phyloP scores from a whole-genome alignment of 306 rosid species.

The Carpinus viminea region DNA sequence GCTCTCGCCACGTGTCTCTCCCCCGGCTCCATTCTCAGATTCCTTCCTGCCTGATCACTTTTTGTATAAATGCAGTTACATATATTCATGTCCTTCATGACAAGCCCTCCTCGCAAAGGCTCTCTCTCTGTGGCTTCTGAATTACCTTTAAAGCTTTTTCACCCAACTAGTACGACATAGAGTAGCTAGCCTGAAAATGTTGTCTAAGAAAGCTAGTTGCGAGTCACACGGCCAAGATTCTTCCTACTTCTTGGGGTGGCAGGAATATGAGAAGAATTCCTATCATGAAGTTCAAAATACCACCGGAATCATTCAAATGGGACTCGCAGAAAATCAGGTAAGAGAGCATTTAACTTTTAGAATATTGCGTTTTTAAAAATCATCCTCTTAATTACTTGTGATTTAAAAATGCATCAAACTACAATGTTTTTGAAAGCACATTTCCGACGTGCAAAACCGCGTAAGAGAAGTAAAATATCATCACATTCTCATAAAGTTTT shows the following conservation, averaged over 20 bases:
- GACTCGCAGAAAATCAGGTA: slow-evolving; percentile 92
- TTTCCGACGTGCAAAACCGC: too few species aligned
- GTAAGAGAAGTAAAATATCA: neutral
- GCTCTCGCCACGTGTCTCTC: too few species aligned
- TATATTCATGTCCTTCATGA: neutral
- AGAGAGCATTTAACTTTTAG: neutral
- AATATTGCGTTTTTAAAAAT: too few species aligned
- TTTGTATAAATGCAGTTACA: slow-evolving; percentile 43
- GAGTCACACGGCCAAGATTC: slow-evolving; percentile 85
- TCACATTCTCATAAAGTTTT: too few species aligned
- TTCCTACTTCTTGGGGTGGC: slow-evolving; percentile 80
- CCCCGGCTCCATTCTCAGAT: too few species aligned
- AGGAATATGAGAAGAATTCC: slow-evolving; percentile 78
- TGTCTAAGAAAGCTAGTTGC: slow-evolving; percentile 57
- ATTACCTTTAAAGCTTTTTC: slow-evolving; percentile 4
- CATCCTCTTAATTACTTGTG: too few species aligned
- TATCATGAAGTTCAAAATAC: slow-evolving; percentile 61
- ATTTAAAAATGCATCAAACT: too few species aligned
- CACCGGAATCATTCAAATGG: slow-evolving; percentile 84
- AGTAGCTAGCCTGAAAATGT: slow-evolving; percentile 33
- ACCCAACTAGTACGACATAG: neutral
- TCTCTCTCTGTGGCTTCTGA: neutral
- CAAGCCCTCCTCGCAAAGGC: slow-evolving; percentile 13
- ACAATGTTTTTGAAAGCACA: too few species aligned
- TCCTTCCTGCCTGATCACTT: neutral